Evolutionary conservation across 805 yeast genomes (phyloP), one percentile per base, ranked within the genome.

Genomic region (Teunomyces lycoperdinae): DNA sequence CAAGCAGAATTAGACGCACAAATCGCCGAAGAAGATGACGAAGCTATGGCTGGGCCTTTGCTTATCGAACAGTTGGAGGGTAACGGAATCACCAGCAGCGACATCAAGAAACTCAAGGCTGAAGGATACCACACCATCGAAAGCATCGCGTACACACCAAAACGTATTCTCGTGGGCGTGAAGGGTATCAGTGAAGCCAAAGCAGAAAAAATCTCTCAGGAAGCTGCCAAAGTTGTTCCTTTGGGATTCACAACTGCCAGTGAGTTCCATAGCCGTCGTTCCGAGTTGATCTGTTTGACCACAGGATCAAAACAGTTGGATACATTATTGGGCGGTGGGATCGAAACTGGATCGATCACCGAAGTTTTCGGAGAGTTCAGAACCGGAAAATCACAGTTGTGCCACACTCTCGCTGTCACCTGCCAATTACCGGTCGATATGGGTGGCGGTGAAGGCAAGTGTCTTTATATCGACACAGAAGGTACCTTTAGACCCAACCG

Each of bases 361-460:
- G 99, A 94, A 68, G 80, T 92, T 7, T 94, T 89, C 72, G 99
- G 99, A 32, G 99, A 94, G 67, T 94, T 91, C 66, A 82, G 98
- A 72, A 94, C 99, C 2, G 99, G 99, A 41, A 94, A 94, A 65
- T 89, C 97, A 4, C 99, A 94, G 72, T 71, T 94, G 42, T 94
- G 99, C 67, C 99, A 94, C 64, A 94, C 98, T 1, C 76, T 94
- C 47, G 96, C 98, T 0, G 96, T 94, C 5, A 92, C 97, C 2
- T 92, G 98, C 66, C 99, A 92, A 67, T 74, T 94, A 47, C 98
- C 98, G 4, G 81, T 92, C 44, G 97, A 91, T 62, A 85, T 87
- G 86, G 97, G 97, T 35, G 99, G 99, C 51, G 99, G 97, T 44
- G 99, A 94, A 71, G 99, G 99, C 30, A 90, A 94, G 68, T 92